Evolutionary conservation across 345 rosid genomes (phyloP), one percentile per base, ranked within the genome.

Genomic region (Rhodamnia rubescens): DNA sequence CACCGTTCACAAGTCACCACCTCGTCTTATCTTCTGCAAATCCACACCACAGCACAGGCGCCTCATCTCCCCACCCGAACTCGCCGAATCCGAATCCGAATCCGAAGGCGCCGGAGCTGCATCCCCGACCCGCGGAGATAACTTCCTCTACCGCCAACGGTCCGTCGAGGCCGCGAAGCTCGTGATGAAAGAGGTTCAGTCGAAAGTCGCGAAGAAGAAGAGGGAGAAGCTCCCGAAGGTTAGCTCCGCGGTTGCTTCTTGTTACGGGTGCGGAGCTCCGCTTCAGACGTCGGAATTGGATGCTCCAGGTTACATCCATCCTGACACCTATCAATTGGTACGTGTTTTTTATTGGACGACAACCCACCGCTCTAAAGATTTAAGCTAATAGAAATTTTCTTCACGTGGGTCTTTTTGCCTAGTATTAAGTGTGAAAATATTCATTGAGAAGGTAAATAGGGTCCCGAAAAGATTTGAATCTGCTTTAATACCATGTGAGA

Each of bases 261-360:
- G 99, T 80, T 97, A 97, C 52, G 99, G 99, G 0, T 95, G 99
- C 53, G 99, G 99, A 87, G 98, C 99, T 89, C 98, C 98, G 53
- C 91, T 97, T 92, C 98, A 97, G 87, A 95, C 96, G 4, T 86
- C 86, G 85, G 97, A 95, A 52, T 51, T 80, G 26, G 98, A 95
- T 85, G 91, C 94, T 85, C 99, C 99, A 16, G 99, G 98, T 36
- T 95, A 91, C 53, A 96, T 95, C 44, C 93, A 94, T 83, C 82
- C 87, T 10, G 87, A 89, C 44, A 95, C 94, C 75, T 97, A 95
- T 85, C 93, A 92, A 78, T 87, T 97, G 99, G 98, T 97, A 89
- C 50, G 53, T 58, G 36, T 24, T 53, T 8, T n/a, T n/a, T n/a
- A n/a, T n/a, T n/a, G n/a, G n/a, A n/a, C n/a, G n/a, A n/a, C n/a